Conservation (phyloP, 2,329 filamentous ascomycete genomes). For the Ophiostoma piceae region DNA sequence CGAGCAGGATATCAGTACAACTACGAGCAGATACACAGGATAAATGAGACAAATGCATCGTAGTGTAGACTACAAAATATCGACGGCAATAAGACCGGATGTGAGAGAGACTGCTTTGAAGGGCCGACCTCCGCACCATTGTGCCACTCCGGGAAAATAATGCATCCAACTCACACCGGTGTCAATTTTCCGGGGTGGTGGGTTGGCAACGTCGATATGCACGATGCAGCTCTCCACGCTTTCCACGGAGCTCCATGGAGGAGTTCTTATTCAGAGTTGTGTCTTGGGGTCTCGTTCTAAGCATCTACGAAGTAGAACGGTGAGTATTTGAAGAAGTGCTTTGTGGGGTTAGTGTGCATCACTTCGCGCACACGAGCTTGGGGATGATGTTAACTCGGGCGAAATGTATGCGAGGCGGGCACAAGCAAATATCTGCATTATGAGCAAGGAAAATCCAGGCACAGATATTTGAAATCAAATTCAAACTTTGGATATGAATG, state of each 20-base stretch:
- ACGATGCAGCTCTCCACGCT: background rate
- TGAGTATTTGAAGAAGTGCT: too few species aligned
- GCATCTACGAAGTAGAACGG: too few species aligned
- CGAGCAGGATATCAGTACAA: background rate
- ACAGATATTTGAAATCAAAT: background rate
- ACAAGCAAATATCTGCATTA: background rate
- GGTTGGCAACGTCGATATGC: background rate
- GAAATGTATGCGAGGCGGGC: background rate
- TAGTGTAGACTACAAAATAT: too few species aligned
- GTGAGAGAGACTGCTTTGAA: background rate
- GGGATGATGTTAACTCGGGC: background rate
- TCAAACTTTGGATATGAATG: background rate
- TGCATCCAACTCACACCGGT: background rate
- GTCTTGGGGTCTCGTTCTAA: background rate
- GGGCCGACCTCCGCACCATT: background rate
- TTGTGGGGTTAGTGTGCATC: background rate
- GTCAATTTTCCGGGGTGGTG: background rate
- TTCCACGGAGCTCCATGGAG: constrained; percentile 4
- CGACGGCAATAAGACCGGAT: too few species aligned
- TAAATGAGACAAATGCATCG: too few species aligned
- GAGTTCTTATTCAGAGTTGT: background rate
- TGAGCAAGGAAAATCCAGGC: background rate
- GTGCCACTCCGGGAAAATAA: background rate
- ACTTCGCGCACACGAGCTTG: background rate
- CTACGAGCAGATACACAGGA: too few species aligned